A percentile compares a stretch with the other conserved stretches of the same genome.
These are phyloP conservation scores for Usnea hakonensis DNA, from an alignment of 495 filamentous ascomycete species.

Conservation along the genomic window DNA sequence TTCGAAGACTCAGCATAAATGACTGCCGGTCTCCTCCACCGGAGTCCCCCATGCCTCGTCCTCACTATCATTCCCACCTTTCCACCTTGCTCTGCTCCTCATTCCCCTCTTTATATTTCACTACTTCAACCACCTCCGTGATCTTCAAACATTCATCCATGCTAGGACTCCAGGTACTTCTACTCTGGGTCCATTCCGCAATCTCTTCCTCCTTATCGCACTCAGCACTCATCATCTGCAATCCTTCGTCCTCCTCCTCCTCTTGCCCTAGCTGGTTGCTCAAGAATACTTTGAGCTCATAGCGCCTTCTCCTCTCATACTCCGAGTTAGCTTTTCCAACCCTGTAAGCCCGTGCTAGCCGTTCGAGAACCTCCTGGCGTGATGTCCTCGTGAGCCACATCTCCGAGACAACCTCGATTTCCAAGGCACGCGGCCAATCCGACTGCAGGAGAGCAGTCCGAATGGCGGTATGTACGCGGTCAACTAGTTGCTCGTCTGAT, in stretches of 20 bases:
- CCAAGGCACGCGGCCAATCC: background rate
- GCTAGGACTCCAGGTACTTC: background rate
- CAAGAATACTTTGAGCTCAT: background rate
- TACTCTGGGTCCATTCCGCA: background rate
- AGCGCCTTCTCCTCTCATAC: background rate
- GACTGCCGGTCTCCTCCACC: too few relatives aligned
- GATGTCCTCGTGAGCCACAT: background rate
- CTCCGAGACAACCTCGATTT: background rate
- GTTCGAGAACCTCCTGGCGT: background rate
- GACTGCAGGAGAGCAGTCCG: background rate
- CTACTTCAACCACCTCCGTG: background rate
- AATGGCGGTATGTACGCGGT: background rate
- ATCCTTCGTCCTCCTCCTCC: background rate
- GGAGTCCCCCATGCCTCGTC: too few relatives aligned
- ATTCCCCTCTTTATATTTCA: too few relatives aligned
- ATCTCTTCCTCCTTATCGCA: too few relatives aligned
- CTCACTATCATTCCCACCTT: too few relatives aligned
- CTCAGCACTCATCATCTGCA: background rate
- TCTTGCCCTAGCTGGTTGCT: background rate
- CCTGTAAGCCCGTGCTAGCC: background rate
- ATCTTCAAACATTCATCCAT: background rate
- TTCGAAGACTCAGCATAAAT: too few relatives aligned
- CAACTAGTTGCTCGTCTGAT: background rate
- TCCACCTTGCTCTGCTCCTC: too few relatives aligned
- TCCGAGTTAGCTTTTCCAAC: background rate